Conservation (phyloP, 768 basidiomycete species). For the Suillus discolor region DNA sequence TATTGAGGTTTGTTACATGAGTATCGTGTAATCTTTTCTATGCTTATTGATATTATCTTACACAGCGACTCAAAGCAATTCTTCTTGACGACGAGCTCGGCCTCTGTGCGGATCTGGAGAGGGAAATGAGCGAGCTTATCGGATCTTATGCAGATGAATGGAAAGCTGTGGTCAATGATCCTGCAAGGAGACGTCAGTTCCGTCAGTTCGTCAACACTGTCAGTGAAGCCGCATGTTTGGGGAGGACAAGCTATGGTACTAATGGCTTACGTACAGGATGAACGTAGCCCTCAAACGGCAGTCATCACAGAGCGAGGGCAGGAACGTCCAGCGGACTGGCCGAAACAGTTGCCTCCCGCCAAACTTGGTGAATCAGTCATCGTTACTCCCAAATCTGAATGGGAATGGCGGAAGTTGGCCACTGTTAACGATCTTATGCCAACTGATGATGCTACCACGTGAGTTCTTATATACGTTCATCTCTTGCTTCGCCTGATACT, state of each 20-base stretch:
- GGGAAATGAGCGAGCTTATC: constrained; percentile 65
- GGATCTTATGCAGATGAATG: constrained; percentile 72
- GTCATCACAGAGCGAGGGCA: constrained; percentile 63
- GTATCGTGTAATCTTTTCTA: background rate
- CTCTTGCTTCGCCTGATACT: background rate
- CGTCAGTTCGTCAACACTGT: constrained; percentile 70
- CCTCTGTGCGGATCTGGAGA: constrained; percentile 69
- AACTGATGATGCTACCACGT: constrained; percentile 49
- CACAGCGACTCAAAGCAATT: constrained; percentile 60
- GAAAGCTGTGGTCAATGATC: constrained; percentile 62
- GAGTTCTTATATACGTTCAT: constrained; percentile 20
- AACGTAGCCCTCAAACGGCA: constrained; percentile 48
- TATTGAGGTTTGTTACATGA: constrained; percentile 46
- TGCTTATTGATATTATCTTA: background rate
- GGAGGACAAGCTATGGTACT: background rate
- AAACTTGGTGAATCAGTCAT: constrained; percentile 44
- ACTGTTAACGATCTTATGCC: constrained; percentile 49
- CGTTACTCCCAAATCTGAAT: constrained; percentile 47
- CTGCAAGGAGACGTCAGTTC: constrained; percentile 50
- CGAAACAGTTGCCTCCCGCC: constrained; percentile 52
- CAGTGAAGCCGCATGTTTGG: constrained; percentile 9
- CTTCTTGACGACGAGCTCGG: constrained; percentile 72
- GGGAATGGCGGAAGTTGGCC: constrained; percentile 60
- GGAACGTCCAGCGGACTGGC: constrained; percentile 67
- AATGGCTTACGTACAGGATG: constrained; percentile 27